Evolutionary conservation across 2,329 filamentous ascomycete genomes (phyloP), one percentile per base, ranked within the genome.

Genomic region (Bipolaris sorokiniana): DNA sequence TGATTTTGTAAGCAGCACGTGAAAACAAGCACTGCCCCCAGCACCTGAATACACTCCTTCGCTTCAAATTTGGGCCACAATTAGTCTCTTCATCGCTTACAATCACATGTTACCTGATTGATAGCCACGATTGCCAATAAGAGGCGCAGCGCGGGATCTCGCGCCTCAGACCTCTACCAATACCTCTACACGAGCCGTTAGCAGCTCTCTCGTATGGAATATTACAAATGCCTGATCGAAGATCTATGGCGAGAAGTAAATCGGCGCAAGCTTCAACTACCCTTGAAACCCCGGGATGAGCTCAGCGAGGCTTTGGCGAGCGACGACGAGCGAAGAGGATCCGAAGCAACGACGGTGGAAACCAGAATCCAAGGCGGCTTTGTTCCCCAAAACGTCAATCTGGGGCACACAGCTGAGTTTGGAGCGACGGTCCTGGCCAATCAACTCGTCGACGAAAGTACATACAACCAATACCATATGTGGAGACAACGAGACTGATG

Each of bases 291-390:
- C 16, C 54, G 49, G 11, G 69, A 73, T 48, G 50, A 59, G 23
- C 58, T 69, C 34, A 63, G 62, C 51, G 69, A 73, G 42, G 47
- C 23, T 15, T 44, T 72, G 9, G 40, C 54, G 23, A 37, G 44
- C 31, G 69, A 71, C 49, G 67, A 73, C 38, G 49, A 59, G 3
- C 20, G 9, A 20, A 44, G 59, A 49, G 68, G 62, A 6, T 64
- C 58, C 11, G 58, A 63, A 18, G 63, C 67, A 3, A 72, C 69
- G 1, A 66, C 66, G 1, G 40, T 72, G 13, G n/a, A 15, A 18
- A 70, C 64, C 3, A 10, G 16, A n/a, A 48, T 11, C 5, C 15
- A 16, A 5, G 26, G 28, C n/a, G 22, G n/a, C 1, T 22, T 42
- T 20, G n/a, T 45, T 28, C 15, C n/a, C 15, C 15, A 11, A 15